Base-by-base conservation (phyloP, 164 flowering plant species). In the Akebia trifoliata region DNA sequence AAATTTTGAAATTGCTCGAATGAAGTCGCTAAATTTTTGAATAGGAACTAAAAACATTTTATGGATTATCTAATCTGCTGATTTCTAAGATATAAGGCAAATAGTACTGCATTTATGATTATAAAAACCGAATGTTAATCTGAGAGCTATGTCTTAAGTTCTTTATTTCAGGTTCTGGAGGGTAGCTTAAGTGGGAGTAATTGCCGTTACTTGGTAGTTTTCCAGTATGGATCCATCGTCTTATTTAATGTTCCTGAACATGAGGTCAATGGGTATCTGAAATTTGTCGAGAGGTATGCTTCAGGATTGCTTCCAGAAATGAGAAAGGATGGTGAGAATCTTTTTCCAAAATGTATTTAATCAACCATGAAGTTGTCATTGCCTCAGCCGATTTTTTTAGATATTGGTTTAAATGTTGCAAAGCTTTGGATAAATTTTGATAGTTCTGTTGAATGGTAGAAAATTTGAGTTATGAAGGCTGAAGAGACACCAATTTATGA, bases 221-320 rank as follows among this genome's bases (percentile, higher is more conserved):
- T 85, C 51, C 98, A 93, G 54, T 87, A 93, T 76, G 97, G 98
- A 29, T 93, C 97, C 20, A 75, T 84, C 45, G 96, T 93, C 42
- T 72, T 93, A 53, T 87, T 93, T 68, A 90, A 93, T 67, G 82
- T 80, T 51, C 71, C 61, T 50, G 96, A 93, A 46, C 72, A 79
- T 46, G 86, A 85, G 42, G 81, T 85, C 66, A 92, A 90, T 63
- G 84, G 74, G 17, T 90, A 84, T 71, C 68, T 90, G 67, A 80
- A 87, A 68, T 80, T 93, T 67, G 82, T 90, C 2, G 69, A 79
- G 52, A 79, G 69, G 42, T 90, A 93, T 71, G 83, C 92, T 55
- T 82, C 90, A 12, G 94, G 94, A 44, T 70, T 85, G 77, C 94
- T 90, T 2, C 84, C 92, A 12, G 98, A 93, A 70, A 87, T 80